Evolutionary conservation across 2,329 filamentous ascomycete species (phyloP), one percentile per base, ranked within the genome.

Genomic region (Aspergillus fructus): DNA sequence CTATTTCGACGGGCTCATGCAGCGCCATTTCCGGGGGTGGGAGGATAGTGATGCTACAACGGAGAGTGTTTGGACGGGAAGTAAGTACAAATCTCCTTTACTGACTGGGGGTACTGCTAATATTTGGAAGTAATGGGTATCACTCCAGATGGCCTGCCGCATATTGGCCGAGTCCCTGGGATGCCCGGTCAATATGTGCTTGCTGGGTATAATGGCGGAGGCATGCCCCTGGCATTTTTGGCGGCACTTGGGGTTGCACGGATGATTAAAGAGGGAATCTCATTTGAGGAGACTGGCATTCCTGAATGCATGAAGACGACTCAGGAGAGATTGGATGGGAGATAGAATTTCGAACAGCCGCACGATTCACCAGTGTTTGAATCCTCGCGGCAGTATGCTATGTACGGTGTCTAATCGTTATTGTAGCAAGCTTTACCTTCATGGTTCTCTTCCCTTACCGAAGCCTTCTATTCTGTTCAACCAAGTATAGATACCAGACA

Each of bases 151-250:
- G 79, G 78, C 0, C 68, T 76, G 27, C 82, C 82, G 0, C 79
- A 82, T 61, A 76, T 89, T 49, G 85, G 85, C 0, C 61, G 71
- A 1, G 76, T 79, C 47, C 81, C 79, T 1, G 74, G 67, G 0
- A 68, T 64, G 47, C 61, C 71, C 8, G 78, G 80, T 0, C 66
- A 89, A 17, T 89, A 82, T 78, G 75, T 86, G 2, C 78, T 78
- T 33, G 84, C 82, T 3, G 81, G 84, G 3, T 89, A 89, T 62
- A 86, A 88, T 66, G 87, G 87, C 0, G 85, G 89, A 67, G 85
- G 86, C 0, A 89, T 89, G 86, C 85, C 85, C 2, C 69, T 85
- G 19, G 85, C 83, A 55, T 82, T 84, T 73, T 80, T 85, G 66
- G 82, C 81, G 23, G 84, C 84, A 0, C 81, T 81, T 62, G 86